A percentile compares a stretch with the other conserved stretches of the same genome.
phyloP scores from a whole-genome alignment of 2,329 filamentous ascomycete species.

The Teratosphaeria gauchensis region DNA sequence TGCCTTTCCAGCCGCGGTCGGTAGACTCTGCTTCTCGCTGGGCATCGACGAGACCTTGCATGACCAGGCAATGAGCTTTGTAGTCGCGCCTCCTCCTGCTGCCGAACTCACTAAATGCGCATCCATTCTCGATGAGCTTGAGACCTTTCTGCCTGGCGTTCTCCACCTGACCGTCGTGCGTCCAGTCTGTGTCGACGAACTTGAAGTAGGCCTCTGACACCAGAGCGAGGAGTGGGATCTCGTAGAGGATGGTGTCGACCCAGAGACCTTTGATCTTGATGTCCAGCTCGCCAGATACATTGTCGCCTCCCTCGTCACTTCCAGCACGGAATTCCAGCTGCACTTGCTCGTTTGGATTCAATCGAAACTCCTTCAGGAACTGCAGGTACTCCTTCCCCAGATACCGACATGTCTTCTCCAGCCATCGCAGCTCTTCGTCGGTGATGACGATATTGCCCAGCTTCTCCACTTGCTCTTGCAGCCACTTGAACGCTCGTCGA shows the following conservation, averaged over 20 bases:
- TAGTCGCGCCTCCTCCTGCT: slow-evolving; percentile 84
- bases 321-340: slow-evolving; percentile 53
- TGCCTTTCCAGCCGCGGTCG: slow-evolving; percentile 54
- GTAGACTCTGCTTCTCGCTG: slow-evolving; percentile 55
- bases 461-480: slow-evolving; percentile 72
- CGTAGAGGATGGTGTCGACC: slow-evolving; percentile 94
- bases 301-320: slow-evolving; percentile 53
- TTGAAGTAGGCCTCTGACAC: slow-evolving; percentile 96
- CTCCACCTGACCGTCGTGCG: slow-evolving; percentile 75
- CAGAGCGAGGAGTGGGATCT: slow-evolving; percentile 85
- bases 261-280: slow-evolving; percentile 73
- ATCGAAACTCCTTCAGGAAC: slow-evolving; percentile 71
- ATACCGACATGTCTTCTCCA: slow-evolving; percentile 71
- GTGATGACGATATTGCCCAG: slow-evolving; percentile 74
- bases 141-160: slow-evolving; percentile 75
- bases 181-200: slow-evolving; percentile 91
- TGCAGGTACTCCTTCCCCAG: slow-evolving; percentile 66
- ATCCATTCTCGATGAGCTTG: slow-evolving; percentile 68
- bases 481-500: slow-evolving; percentile 73
- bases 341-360: slow-evolving; percentile 74
- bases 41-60: slow-evolving; percentile 74
- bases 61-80: slow-evolving; percentile 85
- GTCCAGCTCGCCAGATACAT: slow-evolving; percentile 57
- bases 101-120: slow-evolving; percentile 88
- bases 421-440: slow-evolving; percentile 68